phyloP scores from a whole-genome alignment of 2,329 filamentous ascomycete species.

The Ambrosiella xylebori region DNA sequence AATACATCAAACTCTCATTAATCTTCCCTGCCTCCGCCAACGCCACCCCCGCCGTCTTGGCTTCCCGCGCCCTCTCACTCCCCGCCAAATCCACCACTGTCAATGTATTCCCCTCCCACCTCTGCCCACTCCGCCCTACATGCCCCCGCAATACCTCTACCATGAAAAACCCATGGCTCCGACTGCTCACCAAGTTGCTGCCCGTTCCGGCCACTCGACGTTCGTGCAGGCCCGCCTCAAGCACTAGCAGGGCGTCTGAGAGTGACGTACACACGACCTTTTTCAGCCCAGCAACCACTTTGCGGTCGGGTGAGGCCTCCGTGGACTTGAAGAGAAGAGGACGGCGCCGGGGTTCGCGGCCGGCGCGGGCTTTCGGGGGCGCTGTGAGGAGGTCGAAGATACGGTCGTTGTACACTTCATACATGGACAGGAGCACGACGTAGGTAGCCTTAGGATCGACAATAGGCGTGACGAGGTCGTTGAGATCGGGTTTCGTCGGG shows the following conservation, averaged over 20 bases:
- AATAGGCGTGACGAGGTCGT: conserved; percentile 43
- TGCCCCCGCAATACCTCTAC: conserved; percentile 78
- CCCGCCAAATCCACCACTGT: conserved; percentile 87
- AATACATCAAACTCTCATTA: conserved; percentile 95
- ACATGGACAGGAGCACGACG: conserved; percentile 85
- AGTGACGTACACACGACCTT: conserved; percentile 77
- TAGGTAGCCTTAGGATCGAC: conserved; percentile 60
- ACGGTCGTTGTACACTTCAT: conserved; percentile 96
- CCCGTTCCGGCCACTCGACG: conserved; percentile 76
- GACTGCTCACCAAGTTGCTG: conserved; percentile 79
- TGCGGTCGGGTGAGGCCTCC: conserved; percentile 73
- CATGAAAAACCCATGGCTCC: conserved; percentile 92
- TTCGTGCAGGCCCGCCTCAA: conserved; percentile 79
- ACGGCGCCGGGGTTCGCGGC: conserved; percentile 39
- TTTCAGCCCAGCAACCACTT: conserved; percentile 77
- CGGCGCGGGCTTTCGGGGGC: conserved; percentile 21
- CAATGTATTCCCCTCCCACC: conserved; percentile 60
- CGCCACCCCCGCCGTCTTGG: conserved; percentile 84
- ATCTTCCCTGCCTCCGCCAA: conserved; percentile 95
- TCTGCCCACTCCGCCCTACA: conserved; percentile 22
- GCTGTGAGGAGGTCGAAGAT: conserved; percentile 83
- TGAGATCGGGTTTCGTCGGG: conserved; percentile 59
- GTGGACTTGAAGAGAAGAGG: conserved; percentile 84
- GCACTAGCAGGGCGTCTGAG: conserved; percentile 70
- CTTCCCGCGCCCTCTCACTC: conserved; percentile 80